Percentiles rank a stretch among this genome's conserved stretches.
Evolutionary conservation across 2,329 filamentous ascomycete species (phyloP).

Genomic region (Phialophora chinensis): DNA sequence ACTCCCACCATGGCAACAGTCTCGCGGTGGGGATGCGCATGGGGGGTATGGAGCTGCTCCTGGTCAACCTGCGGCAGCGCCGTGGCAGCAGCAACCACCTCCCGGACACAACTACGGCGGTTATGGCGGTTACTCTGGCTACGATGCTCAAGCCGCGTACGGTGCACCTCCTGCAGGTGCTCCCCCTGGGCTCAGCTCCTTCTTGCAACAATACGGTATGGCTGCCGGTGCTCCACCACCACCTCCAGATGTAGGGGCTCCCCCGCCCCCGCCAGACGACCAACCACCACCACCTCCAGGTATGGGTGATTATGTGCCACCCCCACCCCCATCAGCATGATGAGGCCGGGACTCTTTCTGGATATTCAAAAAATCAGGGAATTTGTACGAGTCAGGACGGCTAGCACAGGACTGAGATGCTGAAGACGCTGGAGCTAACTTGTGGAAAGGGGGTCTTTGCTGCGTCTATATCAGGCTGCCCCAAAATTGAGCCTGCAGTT

Average conservation of each 20-base stretch:
- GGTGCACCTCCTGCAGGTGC: constrained; percentile 54
- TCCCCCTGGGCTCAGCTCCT: constrained; percentile 63
- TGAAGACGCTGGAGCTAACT: neutral
- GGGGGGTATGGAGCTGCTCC: constrained; percentile 51
- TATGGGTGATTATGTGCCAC: constrained; percentile 31
- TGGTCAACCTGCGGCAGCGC: constrained; percentile 51
- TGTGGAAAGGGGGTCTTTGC: neutral
- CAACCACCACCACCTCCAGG: constrained; percentile 35
- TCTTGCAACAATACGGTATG: constrained; percentile 63
- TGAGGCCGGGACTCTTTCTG: neutral
- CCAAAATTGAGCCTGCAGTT: neutral
- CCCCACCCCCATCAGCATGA: constrained; percentile 30
- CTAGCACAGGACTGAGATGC: neutral
- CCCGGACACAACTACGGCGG: constrained; percentile 60
- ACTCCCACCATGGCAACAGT: constrained; percentile 44
- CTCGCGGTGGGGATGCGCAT: constrained; percentile 48
- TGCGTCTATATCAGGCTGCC: neutral
- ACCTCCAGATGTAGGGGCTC: constrained; percentile 51
- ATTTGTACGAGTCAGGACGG: neutral
- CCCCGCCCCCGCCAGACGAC: constrained; percentile 47
- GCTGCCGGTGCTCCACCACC: constrained; percentile 61
- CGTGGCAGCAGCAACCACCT: constrained; percentile 67
- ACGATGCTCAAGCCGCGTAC: constrained; percentile 48
- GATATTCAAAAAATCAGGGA: neutral
- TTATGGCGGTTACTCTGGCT: constrained; percentile 60